A percentile compares a stretch with the other conserved stretches of the same genome.
phyloP scores from a whole-genome alignment of 768 basidiomycete genomes.

The Lentinula raphanica region DNA sequence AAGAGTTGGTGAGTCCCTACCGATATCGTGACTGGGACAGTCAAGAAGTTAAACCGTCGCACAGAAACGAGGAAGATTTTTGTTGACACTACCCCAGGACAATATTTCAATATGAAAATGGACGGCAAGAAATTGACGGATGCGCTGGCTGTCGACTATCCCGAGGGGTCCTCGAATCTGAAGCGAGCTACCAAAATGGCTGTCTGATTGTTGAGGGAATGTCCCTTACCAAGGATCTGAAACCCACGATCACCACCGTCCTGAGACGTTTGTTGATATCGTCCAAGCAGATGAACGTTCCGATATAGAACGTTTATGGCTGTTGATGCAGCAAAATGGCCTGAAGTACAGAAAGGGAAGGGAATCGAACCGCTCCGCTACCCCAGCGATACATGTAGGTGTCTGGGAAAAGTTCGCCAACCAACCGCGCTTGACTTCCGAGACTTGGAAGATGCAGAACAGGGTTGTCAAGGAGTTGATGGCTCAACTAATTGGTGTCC shows the following conservation, averaged over 20 bases:
- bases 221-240: too few species aligned
- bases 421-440: background rate
- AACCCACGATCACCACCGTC: too few species aligned
- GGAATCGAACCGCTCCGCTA: background rate
- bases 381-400: background rate
- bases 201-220: too few species aligned
- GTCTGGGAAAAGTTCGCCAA: background rate
- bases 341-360: background rate
- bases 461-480: background rate
- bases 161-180: background rate
- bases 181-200: background rate
- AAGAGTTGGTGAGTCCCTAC: background rate
- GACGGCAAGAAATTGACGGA: background rate
- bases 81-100: background rate
- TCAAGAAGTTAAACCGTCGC: too few species aligned
- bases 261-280: background rate
- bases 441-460: background rate
- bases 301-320: background rate
- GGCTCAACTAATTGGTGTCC: background rate
- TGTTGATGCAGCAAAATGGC: background rate
- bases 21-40: background rate
- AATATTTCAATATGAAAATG: background rate
- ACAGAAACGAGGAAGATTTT: background rate
- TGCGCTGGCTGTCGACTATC: background rate
- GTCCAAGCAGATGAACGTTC: background rate